Conservation (phyloP, 768 basidiomycete species). For the Psilocybe subaeruginosa region DNA sequence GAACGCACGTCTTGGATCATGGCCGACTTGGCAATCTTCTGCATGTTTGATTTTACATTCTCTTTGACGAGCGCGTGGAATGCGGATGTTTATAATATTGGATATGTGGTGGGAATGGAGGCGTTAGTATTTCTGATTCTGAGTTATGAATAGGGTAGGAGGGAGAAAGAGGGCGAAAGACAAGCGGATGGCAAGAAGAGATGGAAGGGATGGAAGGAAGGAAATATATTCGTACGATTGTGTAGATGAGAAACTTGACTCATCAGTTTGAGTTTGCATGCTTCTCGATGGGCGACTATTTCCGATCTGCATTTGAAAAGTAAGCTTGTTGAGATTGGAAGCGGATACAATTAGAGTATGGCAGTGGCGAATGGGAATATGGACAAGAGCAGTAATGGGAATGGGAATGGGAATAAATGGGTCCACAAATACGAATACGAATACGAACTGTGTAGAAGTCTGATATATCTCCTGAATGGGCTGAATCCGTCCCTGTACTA, state of each 20-base stretch:
- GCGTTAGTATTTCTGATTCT: too few species aligned
- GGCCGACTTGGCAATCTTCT: constrained; percentile 27
- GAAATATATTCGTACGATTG: constrained; percentile 28
- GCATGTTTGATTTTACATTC: constrained; percentile 37
- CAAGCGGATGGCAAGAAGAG: background rate
- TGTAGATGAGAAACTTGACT: constrained; percentile 26
- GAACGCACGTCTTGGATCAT: constrained; percentile 31
- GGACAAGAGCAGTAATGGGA: too few species aligned
- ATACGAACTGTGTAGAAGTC: constrained; percentile 19
- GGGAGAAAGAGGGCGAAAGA: too few species aligned
- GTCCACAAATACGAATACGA: too few species aligned
- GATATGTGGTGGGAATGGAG: too few species aligned
- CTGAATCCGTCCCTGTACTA: constrained; percentile 41
- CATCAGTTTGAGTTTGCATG: constrained; percentile 11
- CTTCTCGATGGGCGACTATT: constrained; percentile 34
- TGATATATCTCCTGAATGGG: constrained; percentile 42
- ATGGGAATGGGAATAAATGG: too few species aligned
- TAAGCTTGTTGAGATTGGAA: too few species aligned
- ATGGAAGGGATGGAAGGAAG: background rate
- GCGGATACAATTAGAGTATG: background rate
- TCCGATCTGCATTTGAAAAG: constrained; percentile 23
- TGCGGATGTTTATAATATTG: constrained; percentile 26
- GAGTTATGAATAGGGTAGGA: too few species aligned
- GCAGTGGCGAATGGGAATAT: too few species aligned
- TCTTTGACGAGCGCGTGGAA: constrained; percentile 48